Conservation (phyloP, 75 land plant species). For the Sequoiadendron giganteum region DNA sequence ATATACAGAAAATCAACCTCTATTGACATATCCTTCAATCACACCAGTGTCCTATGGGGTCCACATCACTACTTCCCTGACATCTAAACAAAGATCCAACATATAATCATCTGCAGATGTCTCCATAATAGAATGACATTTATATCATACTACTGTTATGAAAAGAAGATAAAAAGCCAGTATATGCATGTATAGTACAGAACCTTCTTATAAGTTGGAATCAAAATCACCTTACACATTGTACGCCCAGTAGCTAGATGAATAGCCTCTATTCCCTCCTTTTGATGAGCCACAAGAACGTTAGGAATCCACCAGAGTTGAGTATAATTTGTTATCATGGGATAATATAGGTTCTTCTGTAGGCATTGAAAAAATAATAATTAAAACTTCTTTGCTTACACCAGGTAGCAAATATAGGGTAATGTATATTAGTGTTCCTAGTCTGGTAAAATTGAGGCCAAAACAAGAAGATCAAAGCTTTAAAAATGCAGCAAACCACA, state of each 20-base stretch:
- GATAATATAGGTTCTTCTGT: constrained; percentile 69
- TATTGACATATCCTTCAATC: neutral
- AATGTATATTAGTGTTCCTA: neutral
- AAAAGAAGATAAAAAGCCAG: neutral
- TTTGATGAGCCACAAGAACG: constrained; percentile 93
- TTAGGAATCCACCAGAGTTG: constrained; percentile 97
- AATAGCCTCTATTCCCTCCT: constrained; percentile 95
- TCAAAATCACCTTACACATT: constrained; percentile 76
- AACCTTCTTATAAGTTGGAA: neutral
- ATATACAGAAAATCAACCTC: neutral
- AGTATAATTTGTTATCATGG: constrained; percentile 91
- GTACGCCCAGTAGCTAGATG: constrained; percentile 94
- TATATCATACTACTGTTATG: neutral
- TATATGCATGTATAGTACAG: neutral
- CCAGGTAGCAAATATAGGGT: neutral
- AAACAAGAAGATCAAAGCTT: neutral
- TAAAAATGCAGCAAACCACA: neutral
- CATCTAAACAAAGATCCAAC: neutral
- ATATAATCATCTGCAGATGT: neutral
- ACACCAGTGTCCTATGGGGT: neutral
- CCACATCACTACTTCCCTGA: neutral
- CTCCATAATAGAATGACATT: neutral
- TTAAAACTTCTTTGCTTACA: neutral
- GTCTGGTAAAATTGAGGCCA: neutral
- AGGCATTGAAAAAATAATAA: constrained; percentile 19